A percentile compares a stretch with the other conserved stretches of the same genome.
These are phyloP conservation scores for Pholiota conissans DNA, from an alignment of 768 basidiomycete species.

Conservation along the genomic window DNA sequence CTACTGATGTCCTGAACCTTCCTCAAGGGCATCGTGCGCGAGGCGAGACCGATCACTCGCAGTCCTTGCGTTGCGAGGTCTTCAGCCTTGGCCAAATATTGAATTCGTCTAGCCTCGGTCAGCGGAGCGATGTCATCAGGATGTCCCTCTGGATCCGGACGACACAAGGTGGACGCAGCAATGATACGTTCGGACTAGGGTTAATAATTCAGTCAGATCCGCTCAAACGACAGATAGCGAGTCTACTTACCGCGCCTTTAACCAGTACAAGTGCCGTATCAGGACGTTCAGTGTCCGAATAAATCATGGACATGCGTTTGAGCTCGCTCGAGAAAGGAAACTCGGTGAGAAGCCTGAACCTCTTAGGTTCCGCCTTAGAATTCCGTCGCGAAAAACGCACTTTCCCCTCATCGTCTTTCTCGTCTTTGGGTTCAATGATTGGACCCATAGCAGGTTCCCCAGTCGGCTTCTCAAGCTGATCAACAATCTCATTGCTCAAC, in stretches of 20 bases:
- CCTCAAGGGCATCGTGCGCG: conserved; percentile 20
- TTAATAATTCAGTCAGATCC: background rate
- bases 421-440: conserved; percentile 21
- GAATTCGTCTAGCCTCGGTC: conserved; percentile 26
- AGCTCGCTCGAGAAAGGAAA: conserved; percentile 51
- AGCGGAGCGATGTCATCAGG: conserved; percentile 24
- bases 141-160: conserved; percentile 26
- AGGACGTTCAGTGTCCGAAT: conserved; percentile 25
- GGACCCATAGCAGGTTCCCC: conserved; percentile 25
- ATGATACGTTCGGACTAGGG: conserved; percentile 45
- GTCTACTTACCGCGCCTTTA: conserved; percentile 37
- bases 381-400: conserved; percentile 19
- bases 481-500: conserved; percentile 25
- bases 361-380: conserved; percentile 17
- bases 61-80: conserved; percentile 40
- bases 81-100: conserved; percentile 33
- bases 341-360: conserved; percentile 35
- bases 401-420: conserved; percentile 8
- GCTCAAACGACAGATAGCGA: background rate
- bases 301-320: conserved; percentile 50
- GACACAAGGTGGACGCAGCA: conserved; percentile 40
- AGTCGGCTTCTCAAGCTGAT: conserved; percentile 11
- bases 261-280: conserved; percentile 27
- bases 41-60: conserved; percentile 38
- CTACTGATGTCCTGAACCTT: conserved; percentile 30